Evolutionary conservation across 768 basidiomycete species (phyloP), one percentile per base, ranked within the genome.

Genomic region (Lyophyllum decastes): DNA sequence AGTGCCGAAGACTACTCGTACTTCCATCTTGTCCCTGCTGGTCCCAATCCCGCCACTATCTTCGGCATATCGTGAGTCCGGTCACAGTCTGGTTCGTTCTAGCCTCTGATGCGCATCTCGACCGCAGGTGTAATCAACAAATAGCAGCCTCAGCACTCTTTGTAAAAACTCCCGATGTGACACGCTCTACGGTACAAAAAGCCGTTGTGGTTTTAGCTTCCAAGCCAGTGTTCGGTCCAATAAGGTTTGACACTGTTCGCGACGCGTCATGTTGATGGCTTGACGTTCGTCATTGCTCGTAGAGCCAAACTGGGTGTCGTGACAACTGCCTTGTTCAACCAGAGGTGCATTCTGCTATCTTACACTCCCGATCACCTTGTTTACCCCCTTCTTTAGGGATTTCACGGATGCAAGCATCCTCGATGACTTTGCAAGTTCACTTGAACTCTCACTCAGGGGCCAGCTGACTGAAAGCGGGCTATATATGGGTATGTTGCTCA

Each of bases 121-220:
- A 41, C 40, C 17, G 12, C 45, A 95, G 93, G 65, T 96, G 95
- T 70, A 98, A 98, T 65, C 93, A 95, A 49, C 97, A 99, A 76
- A 94, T 99, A 33, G 78, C 92, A 10, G 79, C 95, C 1, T 81
- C 88, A 0, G 80, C 87, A 22, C 80, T 99, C 26, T 76, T 94
- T 4, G 88, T 90, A 47, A 90, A 88, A 67, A 82, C 85, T 38
- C 77, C 83, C 2, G 95, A 97, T 61, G 92, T 98, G 17, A 98
- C 97, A 4, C 87, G 97, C 16, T 94, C 91, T 4, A 98, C 89
- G 9, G 97, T 99, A 0, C 97, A 99, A 72, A 99, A 98, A 70
- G 95, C 97, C 0, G 92, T 99, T 2, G 94, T 98, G 0, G 92
- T 99, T 2, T 78, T 99, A 34, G 95, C 94, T 3, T 85, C 89